Conservation (phyloP, 2,329 filamentous ascomycete species). For the Boeremia lycopersici region DNA sequence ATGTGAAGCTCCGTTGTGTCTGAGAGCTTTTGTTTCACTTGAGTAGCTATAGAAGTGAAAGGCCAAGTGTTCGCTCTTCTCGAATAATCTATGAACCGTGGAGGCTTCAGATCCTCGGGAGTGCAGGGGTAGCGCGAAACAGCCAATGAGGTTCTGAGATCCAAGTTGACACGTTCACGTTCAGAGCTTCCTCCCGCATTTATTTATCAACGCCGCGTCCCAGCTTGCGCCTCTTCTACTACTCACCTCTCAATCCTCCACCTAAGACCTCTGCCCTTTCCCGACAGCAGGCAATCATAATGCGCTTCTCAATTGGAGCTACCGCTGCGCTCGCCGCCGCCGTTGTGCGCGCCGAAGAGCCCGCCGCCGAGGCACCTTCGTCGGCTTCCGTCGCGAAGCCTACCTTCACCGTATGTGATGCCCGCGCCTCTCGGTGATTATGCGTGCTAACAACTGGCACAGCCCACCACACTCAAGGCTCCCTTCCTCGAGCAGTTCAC, state of each 20-base stretch:
- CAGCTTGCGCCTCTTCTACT: slow-evolving; percentile 27
- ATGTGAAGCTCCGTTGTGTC: not conserved
- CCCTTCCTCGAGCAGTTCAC: slow-evolving; percentile 99
- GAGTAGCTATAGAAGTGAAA: slow-evolving; percentile 1
- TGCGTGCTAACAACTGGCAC: slow-evolving; percentile 27
- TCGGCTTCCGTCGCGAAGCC: slow-evolving; percentile 71
- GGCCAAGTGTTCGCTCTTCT: slow-evolving; percentile 15
- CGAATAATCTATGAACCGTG: slow-evolving; percentile 9
- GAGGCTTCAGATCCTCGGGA: slow-evolving; percentile 6
- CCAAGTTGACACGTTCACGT: slow-evolving; percentile 25
- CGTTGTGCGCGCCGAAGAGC: slow-evolving; percentile 71
- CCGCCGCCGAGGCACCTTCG: slow-evolving; percentile 57
- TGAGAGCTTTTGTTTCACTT: not conserved
- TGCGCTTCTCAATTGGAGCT: slow-evolving; percentile 73
- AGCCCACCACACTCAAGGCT: slow-evolving; percentile 89
- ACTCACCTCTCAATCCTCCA: slow-evolving; percentile 19
- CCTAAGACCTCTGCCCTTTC: slow-evolving; percentile 38
- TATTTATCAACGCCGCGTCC: slow-evolving; percentile 35
- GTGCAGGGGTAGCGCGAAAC: slow-evolving; percentile 7
- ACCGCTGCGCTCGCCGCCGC: slow-evolving; percentile 73
- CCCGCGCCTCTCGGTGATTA: not conserved
- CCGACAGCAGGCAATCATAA: slow-evolving; percentile 43
- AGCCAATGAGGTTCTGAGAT: slow-evolving; percentile 13
- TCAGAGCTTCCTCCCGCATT: slow-evolving; percentile 29
- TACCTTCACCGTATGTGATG: slow-evolving; percentile 79